These are phyloP conservation scores for Fusarium coffeatum DNA, from an alignment of 2,329 filamentous ascomycete species.

Conservation along the genomic window DNA sequence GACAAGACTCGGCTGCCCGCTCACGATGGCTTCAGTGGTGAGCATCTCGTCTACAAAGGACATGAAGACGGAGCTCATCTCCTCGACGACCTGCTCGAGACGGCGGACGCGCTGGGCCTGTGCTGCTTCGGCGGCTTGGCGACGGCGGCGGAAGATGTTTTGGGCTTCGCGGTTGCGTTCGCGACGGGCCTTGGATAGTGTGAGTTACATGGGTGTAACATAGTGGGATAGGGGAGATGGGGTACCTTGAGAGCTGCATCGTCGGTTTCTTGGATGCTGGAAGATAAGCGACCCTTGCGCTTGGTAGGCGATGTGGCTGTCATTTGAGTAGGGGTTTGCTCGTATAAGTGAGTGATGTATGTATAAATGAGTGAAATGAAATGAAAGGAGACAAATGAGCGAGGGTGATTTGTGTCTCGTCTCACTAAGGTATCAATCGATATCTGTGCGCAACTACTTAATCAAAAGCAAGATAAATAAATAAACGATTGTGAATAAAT, in stretches of 20 bases:
- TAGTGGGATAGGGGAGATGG: neutral
- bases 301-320: constrained; percentile 24
- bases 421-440: neutral
- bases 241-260: constrained; percentile 44
- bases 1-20: constrained; percentile 33
- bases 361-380: constrained; percentile 8
- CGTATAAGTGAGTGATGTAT: neutral
- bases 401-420: neutral
- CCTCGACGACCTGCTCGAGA: constrained; percentile 46
- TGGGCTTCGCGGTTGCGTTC: constrained; percentile 48
- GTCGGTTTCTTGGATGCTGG: constrained; percentile 32
- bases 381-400: neutral
- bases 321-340: constrained; percentile 10
- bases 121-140: constrained; percentile 46
- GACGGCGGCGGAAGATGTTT: constrained; percentile 46
- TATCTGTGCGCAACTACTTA: neutral
- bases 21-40: constrained; percentile 41
- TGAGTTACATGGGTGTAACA: constrained; percentile 5
- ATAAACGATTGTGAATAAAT: neutral
- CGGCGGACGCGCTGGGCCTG: constrained; percentile 44
- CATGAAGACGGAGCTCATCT: constrained; percentile 48
- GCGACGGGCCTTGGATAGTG: constrained; percentile 41
- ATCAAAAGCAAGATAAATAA: neutral
- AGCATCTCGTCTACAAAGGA: constrained; percentile 47
- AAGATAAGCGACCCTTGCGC: constrained; percentile 40